These are phyloP conservation scores for Aspergillus panamensis DNA, from an alignment of 495 filamentous ascomycete species.

Conservation along the genomic window DNA sequence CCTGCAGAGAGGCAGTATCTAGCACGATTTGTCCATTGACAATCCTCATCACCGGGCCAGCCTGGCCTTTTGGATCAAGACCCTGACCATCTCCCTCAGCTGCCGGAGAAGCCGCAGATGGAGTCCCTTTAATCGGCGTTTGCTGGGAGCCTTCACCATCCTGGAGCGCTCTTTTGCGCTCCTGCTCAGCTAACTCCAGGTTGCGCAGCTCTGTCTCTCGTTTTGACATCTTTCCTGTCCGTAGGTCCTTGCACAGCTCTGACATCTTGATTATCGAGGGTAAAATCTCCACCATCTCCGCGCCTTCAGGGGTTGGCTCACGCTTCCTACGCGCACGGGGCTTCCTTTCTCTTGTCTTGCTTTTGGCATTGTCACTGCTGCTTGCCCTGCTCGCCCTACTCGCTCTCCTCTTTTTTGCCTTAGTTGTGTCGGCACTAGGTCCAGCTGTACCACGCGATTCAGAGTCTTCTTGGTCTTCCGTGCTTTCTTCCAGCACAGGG, in stretches of 20 bases:
- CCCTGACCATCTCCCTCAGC: conserved; percentile 16
- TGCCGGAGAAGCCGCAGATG: conserved; percentile 21
- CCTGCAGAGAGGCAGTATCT: conserved; percentile 69
- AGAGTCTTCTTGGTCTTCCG: conserved; percentile 20
- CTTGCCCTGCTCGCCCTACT: conserved; percentile 26
- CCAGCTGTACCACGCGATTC: conserved; percentile 11
- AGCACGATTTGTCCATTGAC: conserved; percentile 83
- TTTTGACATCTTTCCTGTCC: conserved; percentile 77
- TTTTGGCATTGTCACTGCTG: conserved; percentile 22
- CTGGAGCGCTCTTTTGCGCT: conserved; percentile 43
- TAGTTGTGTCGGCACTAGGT: conserved; percentile 17
- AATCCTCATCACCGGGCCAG: conserved; percentile 60
- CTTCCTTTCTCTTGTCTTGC: conserved; percentile 29
- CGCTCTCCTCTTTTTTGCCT: conserved; percentile 27
- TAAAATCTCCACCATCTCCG: conserved; percentile 68
- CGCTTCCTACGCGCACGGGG: conserved; percentile 40
- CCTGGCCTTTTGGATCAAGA: conserved; percentile 26
- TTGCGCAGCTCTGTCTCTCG: conserved; percentile 56
- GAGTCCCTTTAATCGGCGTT: conserved; percentile 31
- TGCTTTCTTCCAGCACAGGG: conserved; percentile 20
- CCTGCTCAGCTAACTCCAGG: conserved; percentile 51
- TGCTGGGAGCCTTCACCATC: conserved; percentile 29
- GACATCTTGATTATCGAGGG: conserved; percentile 71
- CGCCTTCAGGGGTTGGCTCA: conserved; percentile 69
- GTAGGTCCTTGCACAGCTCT: conserved; percentile 72